phyloP scores from a whole-genome alignment of 768 basidiomycete species.

The Myochromella boudieri region DNA sequence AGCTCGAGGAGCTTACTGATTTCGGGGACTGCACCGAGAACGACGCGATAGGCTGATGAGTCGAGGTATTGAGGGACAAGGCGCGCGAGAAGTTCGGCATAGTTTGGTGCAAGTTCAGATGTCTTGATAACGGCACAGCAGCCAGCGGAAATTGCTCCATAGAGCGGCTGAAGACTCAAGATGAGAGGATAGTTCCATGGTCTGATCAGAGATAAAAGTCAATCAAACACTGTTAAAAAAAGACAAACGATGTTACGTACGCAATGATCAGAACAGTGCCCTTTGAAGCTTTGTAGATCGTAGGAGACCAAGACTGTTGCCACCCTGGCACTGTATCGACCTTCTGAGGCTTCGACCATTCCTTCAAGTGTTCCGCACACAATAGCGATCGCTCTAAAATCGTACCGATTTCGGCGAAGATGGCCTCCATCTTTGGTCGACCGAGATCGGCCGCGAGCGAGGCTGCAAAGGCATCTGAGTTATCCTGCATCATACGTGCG shows the following conservation, averaged over 20 bases:
- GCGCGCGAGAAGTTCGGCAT: constrained; percentile 48
- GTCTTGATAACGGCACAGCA: constrained; percentile 67
- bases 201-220: constrained; percentile 32
- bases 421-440: constrained; percentile 42
- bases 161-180: constrained; percentile 55
- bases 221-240: not conserved
- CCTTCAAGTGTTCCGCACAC: constrained; percentile 49
- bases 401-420: constrained; percentile 43
- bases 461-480: constrained; percentile 49
- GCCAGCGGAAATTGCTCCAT: constrained; percentile 75
- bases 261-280: constrained; percentile 61
- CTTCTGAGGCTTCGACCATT: constrained; percentile 53
- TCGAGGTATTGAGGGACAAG: constrained; percentile 55
- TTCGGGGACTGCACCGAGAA: constrained; percentile 60
- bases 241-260: constrained; percentile 39
- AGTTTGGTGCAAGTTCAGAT: constrained; percentile 58
- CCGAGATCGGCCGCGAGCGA: constrained; percentile 50
- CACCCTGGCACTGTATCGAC: constrained; percentile 38
- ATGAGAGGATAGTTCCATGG: constrained; percentile 71
- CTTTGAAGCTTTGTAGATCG: constrained; percentile 55
- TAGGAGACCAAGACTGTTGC: constrained; percentile 53
- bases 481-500: constrained; percentile 62
- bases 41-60: constrained; percentile 47
- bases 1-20: constrained; percentile 51
- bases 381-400: constrained; percentile 42